These are phyloP conservation scores for Ogataea zsoltii DNA, from an alignment of 805 yeast species.

Conservation along the genomic window DNA sequence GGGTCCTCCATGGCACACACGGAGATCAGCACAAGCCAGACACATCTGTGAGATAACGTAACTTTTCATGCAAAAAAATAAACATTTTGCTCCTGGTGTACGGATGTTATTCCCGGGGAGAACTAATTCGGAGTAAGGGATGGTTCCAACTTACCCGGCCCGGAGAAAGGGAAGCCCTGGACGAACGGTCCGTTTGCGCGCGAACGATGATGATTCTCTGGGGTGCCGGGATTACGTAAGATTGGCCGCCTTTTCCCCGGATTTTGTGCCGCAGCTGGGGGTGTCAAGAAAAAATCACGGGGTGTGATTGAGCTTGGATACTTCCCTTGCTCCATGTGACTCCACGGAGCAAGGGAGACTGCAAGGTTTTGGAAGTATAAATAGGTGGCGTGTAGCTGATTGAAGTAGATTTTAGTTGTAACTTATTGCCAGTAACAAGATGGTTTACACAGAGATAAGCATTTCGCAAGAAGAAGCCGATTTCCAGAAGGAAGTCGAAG, in stretches of 20 bases:
- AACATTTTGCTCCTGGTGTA: constrained; percentile 8
- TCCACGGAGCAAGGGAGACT: constrained; percentile 1
- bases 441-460: constrained; percentile 59
- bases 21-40: no score
- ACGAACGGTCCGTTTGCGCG: constrained; percentile 10
- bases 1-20: background rate
- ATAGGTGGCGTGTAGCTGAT: no score
- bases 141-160: constrained; percentile 1
- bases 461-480: constrained; percentile 60
- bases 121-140: constrained; percentile 9
- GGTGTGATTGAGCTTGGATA: background rate
- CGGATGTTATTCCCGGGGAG: constrained; percentile 7
- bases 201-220: background rate
- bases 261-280: constrained; percentile 10
- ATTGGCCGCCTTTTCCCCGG: constrained; percentile 22
- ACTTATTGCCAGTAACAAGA: constrained; percentile 7
- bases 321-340: constrained; percentile 7
- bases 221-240: constrained; percentile 7
- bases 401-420: background rate
- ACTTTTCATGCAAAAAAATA: no score
- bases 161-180: constrained; percentile 12
- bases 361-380: background rate
- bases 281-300: background rate
- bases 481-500: constrained; percentile 68
- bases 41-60: no score